Percentiles rank a stretch among this genome's conserved stretches.
Conservation (phyloP, 768 basidiomycete genomes). For the Flagelloscypha sp. region DNA sequence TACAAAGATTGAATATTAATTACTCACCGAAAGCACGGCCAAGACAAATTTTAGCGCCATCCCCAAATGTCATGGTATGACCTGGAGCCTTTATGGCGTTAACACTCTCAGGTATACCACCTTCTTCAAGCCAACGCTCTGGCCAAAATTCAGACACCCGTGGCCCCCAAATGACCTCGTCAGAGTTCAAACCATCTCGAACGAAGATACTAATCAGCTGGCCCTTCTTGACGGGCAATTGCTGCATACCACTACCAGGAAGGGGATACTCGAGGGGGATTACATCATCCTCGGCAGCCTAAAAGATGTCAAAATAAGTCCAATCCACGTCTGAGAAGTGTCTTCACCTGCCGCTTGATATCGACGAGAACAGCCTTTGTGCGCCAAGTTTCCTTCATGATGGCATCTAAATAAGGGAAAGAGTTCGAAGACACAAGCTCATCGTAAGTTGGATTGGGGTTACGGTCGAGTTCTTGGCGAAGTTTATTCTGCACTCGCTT, state of each 20-base stretch:
- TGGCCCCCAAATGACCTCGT: constrained; percentile 10
- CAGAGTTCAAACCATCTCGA: constrained; percentile 11
- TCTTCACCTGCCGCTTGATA: constrained; percentile 6
- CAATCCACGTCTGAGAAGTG: neutral
- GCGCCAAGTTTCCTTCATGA: constrained; percentile 10
- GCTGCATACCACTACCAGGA: neutral
- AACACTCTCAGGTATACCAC: constrained; percentile 2
- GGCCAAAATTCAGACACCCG: constrained; percentile 9
- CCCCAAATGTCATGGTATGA: constrained; percentile 9
- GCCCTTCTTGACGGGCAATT: constrained; percentile 8
- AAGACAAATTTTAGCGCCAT: constrained; percentile 11
- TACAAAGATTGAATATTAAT: neutral
- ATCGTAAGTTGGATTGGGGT: no score
- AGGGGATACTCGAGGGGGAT: constrained; percentile 11
- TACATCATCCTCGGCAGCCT: constrained; percentile 11
- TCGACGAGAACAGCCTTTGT: constrained; percentile 11
- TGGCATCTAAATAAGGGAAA: constrained; percentile 15
- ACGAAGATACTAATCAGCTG: constrained; percentile 8
- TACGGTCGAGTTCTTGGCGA: constrained; percentile 2
- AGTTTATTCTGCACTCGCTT: neutral
- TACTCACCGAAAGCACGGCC: constrained; percentile 9
- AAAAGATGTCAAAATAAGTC: neutral
- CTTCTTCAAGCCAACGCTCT: constrained; percentile 7
- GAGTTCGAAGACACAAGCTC: constrained; percentile 9
- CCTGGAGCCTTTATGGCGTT: constrained; percentile 5